Base-by-base conservation (phyloP, 495 filamentous ascomycete genomes). In the Podospora pseudoanserina region DNA sequence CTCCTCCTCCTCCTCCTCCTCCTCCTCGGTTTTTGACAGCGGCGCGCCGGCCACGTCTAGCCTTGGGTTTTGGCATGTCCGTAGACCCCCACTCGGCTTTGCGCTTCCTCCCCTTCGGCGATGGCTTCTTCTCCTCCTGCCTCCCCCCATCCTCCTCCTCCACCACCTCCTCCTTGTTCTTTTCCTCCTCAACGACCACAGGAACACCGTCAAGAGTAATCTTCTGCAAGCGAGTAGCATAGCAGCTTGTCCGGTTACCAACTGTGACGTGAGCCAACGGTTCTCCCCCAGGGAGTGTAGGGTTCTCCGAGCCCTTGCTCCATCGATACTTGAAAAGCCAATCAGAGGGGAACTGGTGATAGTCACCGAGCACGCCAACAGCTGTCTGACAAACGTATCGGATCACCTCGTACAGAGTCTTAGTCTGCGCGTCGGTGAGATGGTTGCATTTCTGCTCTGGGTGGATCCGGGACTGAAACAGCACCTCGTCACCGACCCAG, bases 301-400 rank as follows among this genome's bases (percentile, higher is more conserved):
- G 23, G 23, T 23, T 23, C 23, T 23, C 23, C 23, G 23, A 23
- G 23, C 94, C 94, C 74, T 96, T 96, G 11, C 88, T 84, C 94
- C 94, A 97, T 20, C 95, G 88, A 76, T 97, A 86, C 60, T 92
- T 88, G 83, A 97, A 96, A 32, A 99, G 81, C 95, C 94, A 99
- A 65, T 94, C 82, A 58, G 93, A 85, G 0, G 95, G 95, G 72
- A 97, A 97, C 74, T 90, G 83, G 20, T 88, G 87, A 1, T 88
- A 91, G 64, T 97, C 94, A 2, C 89, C 94, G 34, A 95, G 83
- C 34, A 23, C 88, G 85, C 30, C 30, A 32, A 32, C 88, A 0
- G 94, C 91, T 4, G 86, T 87, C 56, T 88, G 84, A 73, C 92
- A 97, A 53, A 99, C 89, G 65, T 91, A 87, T 65, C 89, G 81